These are phyloP conservation scores for Periconia sp. DNA, from an alignment of 2,329 filamentous ascomycete species.

Conservation along the genomic window DNA sequence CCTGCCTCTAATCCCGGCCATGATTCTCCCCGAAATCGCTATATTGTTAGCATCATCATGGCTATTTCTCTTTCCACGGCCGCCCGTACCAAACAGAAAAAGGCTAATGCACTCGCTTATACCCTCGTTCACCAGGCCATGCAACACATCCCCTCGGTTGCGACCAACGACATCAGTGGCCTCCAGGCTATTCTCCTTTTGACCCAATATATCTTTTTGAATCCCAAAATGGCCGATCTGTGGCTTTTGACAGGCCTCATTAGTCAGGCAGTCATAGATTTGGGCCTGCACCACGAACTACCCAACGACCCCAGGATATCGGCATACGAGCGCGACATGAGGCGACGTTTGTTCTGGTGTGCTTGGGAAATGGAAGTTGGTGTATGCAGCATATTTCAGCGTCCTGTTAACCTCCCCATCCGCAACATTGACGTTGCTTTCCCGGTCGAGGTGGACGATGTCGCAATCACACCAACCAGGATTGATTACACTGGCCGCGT, in stretches of 20 bases:
- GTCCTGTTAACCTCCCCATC: constrained; percentile 34
- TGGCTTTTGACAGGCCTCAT: constrained; percentile 42
- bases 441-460: constrained; percentile 38
- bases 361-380: constrained; percentile 43
- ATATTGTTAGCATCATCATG: constrained; percentile 42
- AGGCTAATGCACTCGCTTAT: constrained; percentile 36
- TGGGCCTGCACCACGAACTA: constrained; percentile 40
- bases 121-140: constrained; percentile 38
- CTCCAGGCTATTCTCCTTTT: constrained; percentile 39
- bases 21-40: constrained; percentile 32
- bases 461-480: constrained; percentile 29
- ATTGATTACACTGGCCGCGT: constrained; percentile 30
- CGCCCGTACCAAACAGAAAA: constrained; percentile 34
- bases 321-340: constrained; percentile 38
- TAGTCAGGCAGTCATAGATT: constrained; percentile 39
- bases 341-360: constrained; percentile 41
- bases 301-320: constrained; percentile 28
- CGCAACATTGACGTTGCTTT: constrained; percentile 33
- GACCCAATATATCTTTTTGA: constrained; percentile 40
- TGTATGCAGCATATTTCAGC: constrained; percentile 37
- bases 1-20: constrained; percentile 24
- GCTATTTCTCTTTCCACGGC: constrained; percentile 40
- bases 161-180: constrained; percentile 38
- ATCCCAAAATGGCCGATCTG: constrained; percentile 37
- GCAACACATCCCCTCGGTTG: constrained; percentile 40